Evolutionary conservation across 2,329 filamentous ascomycete genomes (phyloP).

Genomic region (Fusarium succisae): DNA sequence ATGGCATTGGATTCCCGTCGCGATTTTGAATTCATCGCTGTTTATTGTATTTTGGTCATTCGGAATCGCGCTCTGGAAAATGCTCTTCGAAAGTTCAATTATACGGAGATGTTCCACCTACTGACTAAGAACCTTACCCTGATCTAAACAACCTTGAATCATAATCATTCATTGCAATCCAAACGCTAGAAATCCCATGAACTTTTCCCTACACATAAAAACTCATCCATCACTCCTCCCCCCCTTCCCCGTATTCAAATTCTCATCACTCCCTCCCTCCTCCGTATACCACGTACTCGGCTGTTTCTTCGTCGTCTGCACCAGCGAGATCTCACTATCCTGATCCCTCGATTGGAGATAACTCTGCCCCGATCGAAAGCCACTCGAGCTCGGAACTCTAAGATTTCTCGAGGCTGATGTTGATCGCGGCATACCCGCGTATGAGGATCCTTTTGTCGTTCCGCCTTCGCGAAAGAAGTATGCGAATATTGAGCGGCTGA

Average conservation of each 20-base stretch:
- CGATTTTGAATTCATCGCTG: no score
- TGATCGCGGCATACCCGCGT: conserved; percentile 1
- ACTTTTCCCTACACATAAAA: neutral
- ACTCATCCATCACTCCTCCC: neutral
- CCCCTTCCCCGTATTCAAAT: neutral
- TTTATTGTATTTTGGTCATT: rapidly evolving
- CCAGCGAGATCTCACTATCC: conserved; percentile 35
- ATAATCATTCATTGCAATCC: no score
- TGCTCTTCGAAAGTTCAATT: neutral
- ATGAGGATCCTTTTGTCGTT: conserved; percentile 6
- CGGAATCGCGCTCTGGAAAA: neutral
- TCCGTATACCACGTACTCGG: conserved; percentile 15
- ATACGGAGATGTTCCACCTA: neutral
- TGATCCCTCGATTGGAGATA: conserved; percentile 8
- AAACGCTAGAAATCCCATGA: no score
- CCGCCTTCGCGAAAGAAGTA: conserved; percentile 19
- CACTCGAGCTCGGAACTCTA: conserved; percentile 11
- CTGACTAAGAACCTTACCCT: neutral
- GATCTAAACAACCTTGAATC: no score
- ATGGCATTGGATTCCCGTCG: no score
- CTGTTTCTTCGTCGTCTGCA: conserved; percentile 11
- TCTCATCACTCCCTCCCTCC: neutral
- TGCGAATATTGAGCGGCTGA: conserved; percentile 34
- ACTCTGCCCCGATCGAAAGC: conserved; percentile 5
- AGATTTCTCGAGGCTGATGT: conserved; percentile 12